Evolutionary conservation across 805 yeast genomes (phyloP), one percentile per base, ranked within the genome.

Genomic region (Scheffersomyces coipomensis): DNA sequence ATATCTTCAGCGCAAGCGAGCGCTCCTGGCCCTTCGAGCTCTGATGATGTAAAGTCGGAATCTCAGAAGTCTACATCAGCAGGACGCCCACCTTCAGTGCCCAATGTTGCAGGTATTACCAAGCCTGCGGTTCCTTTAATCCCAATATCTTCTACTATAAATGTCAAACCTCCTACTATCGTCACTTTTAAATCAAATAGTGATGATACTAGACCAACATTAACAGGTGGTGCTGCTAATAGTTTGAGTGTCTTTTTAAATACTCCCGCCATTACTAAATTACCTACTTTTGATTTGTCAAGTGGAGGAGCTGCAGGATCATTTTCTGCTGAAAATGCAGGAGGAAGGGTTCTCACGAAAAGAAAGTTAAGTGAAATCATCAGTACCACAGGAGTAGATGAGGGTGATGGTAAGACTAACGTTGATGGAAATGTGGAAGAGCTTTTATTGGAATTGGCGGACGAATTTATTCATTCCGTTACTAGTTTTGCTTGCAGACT

Each of bases 341-440:
- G 87, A 8, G 88, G 84, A 36, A 66, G 97, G 19, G 95, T 90
- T 1, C 68, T 93, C 56, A 84, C 93, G 29, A 93, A 93, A 60
- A 73, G 99, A 37, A 93, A 93, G 59, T 72, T 93, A 48, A 77
- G 86, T 46, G 99, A 93, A 57, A 72, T 93, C 43, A 93, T 93
- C 5, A 79, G 81, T 55, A 79, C 87, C 2, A 86, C 83, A 12
- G 93, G 90, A 5, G 78, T 83, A 2, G 91, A 85, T 58, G 93
- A 84, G 59, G 97, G 96, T 30, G 97, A 91, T 56, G 85, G 91
- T 13, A 95, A 89, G 52, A 82, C 95, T 5, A 75, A 76, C 4
- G 85, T 93, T 41, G 99, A 91, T 60, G 98, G 97, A 19, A 97
- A 93, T 62, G 96, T 88, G 13, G 97, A 90, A 60, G 98, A 91